Evolutionary conservation across 495 filamentous ascomycete genomes (phyloP).

Genomic region (Aspergillus affinis): DNA sequence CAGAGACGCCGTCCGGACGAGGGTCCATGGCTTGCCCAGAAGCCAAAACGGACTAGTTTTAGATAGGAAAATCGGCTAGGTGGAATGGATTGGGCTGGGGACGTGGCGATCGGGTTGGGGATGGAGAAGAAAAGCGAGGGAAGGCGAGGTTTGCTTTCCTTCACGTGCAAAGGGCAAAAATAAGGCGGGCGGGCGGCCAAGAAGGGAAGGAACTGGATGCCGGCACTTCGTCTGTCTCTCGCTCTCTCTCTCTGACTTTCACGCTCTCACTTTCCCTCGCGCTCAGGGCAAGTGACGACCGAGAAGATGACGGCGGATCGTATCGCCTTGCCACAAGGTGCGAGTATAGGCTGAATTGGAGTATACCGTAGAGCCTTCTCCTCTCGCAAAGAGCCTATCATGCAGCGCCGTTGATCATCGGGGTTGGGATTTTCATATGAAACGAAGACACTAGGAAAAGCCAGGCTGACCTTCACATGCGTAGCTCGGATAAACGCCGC

Average conservation of each 20-base stretch:
- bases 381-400: not conserved
- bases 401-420: not conserved
- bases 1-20: conserved; percentile 20
- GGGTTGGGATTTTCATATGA: not conserved
- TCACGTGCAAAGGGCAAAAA: not conserved
- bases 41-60: not conserved
- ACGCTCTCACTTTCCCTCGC: not conserved
- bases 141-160: not conserved
- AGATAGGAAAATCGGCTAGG: not conserved
- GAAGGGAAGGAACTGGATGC: not conserved
- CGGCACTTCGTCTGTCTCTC: too few species aligned
- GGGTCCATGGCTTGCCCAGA: conserved; percentile 25
- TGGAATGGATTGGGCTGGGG: not conserved
- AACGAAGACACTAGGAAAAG: not conserved
- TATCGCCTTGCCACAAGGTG: not conserved
- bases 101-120: not conserved
- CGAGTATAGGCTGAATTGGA: not conserved
- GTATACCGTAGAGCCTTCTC: too few species aligned
- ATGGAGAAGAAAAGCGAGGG: not conserved
- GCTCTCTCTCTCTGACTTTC: not conserved
- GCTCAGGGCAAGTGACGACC: not conserved
- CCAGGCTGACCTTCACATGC: not conserved
- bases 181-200: not conserved
- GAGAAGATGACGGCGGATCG: not conserved
- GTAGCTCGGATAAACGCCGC: not conserved